Evolutionary conservation across 2,329 filamentous ascomycete species (phyloP).

Genomic region (Clonostachys byssicola): DNA sequence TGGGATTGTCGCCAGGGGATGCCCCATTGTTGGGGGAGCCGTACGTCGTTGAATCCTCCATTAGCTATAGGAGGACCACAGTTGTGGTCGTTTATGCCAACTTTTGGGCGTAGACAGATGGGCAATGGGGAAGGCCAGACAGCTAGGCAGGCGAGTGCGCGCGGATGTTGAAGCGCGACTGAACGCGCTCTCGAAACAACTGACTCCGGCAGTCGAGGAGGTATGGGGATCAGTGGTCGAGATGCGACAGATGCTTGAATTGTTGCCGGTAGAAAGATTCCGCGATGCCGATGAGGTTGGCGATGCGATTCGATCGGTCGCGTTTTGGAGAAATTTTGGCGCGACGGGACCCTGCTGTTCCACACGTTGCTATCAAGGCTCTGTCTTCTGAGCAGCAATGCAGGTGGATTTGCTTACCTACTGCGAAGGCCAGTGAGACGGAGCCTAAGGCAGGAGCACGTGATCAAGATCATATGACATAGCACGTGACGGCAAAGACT

Average conservation of each 20-base stretch:
- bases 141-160: neutral
- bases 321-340: slow-evolving; percentile 33
- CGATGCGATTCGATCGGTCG: slow-evolving; percentile 9
- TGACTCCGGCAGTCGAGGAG: neutral
- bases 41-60: slow-evolving; percentile 57
- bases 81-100: neutral
- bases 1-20: slow-evolving; percentile 52
- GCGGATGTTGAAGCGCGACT: neutral
- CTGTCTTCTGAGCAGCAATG: no score
- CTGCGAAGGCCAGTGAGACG: no score
- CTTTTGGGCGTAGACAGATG: neutral
- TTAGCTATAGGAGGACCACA: slow-evolving; percentile 16
- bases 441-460: no score
- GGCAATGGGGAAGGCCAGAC: neutral
- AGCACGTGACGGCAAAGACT: no score
- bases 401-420: no score
- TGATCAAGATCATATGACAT: no score
- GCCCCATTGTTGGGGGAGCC: slow-evolving; percentile 52
- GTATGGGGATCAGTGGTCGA: neutral
- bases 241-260: neutral
- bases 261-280: slow-evolving; percentile 11
- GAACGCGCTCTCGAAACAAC: neutral
- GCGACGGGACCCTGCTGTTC: slow-evolving; percentile 13
- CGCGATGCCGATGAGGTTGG: slow-evolving; percentile 13
- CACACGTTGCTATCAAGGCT: no score